Conservation (phyloP, 768 basidiomycete species). For the Tulasnella sp. region DNA sequence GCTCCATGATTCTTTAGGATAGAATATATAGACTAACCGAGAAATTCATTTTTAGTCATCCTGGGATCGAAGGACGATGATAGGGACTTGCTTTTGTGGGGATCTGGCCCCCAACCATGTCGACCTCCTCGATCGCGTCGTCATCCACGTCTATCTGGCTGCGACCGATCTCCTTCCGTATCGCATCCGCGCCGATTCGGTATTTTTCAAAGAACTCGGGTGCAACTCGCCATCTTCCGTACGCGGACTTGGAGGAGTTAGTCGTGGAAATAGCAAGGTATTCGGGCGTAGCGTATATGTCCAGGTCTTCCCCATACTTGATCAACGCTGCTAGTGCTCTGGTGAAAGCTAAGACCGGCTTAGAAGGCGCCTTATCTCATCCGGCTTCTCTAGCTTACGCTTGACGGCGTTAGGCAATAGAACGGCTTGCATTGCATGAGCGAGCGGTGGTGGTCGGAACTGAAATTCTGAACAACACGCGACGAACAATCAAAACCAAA, state of each 20-base stretch:
- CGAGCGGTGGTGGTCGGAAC: constrained; percentile 1
- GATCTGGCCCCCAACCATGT: constrained; percentile 46
- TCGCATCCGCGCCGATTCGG: constrained; percentile 37
- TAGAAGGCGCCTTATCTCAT: constrained; percentile 25
- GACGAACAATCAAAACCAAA: not conserved
- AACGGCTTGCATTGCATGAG: constrained; percentile 58
- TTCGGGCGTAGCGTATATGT: constrained; percentile 61
- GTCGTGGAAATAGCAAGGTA: constrained; percentile 64
- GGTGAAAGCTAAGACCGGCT: constrained; percentile 55
- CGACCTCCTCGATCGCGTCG: constrained; percentile 26
- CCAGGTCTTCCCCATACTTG: constrained; percentile 77
- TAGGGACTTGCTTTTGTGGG: constrained; percentile 55
- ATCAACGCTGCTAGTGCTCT: constrained; percentile 72
- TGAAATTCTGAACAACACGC: not conserved
- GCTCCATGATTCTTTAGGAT: constrained; percentile 69
- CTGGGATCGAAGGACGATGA: not conserved
- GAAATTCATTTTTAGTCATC: constrained; percentile 1
- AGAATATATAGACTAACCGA: constrained; percentile 58
- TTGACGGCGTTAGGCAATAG: constrained; percentile 57
- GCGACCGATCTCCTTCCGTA: constrained; percentile 11
- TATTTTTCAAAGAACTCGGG: constrained; percentile 70
- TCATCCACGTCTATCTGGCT: constrained; percentile 18
- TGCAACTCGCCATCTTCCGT: constrained; percentile 69
- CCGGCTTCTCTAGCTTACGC: constrained; percentile 36
- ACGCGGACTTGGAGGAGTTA: constrained; percentile 78